Evolutionary conservation across 2,329 filamentous ascomycete species (phyloP).

Genomic region (Gaeumannomyces sp.): DNA sequence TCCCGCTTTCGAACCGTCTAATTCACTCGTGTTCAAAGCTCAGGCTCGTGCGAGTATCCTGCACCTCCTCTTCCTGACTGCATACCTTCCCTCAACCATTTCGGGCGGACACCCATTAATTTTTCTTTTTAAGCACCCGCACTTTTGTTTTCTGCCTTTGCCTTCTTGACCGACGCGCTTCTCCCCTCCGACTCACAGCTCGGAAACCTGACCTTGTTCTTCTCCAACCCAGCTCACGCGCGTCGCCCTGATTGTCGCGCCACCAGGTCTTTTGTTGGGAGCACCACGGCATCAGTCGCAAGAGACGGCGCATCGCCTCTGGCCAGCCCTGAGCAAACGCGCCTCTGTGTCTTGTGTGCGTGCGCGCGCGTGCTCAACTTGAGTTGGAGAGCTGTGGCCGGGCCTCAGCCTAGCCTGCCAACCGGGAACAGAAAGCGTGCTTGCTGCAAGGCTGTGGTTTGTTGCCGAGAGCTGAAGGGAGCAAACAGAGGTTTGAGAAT

Average conservation of each 20-base stretch:
- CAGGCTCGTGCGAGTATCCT: not conserved
- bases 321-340: not conserved
- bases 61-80: not conserved
- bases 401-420: slow-evolving; percentile 10
- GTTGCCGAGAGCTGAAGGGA: slow-evolving; percentile 11
- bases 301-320: not conserved
- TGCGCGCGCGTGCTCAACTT: too few relatives aligned
- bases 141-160: slow-evolving; percentile 7
- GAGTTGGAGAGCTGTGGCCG: slow-evolving; percentile 7
- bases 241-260: not conserved
- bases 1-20: not conserved
- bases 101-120: not conserved
- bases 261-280: not conserved
- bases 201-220: slow-evolving; percentile 1
- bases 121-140: not conserved
- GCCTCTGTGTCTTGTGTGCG: not conserved
- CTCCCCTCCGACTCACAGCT: not conserved
- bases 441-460: slow-evolving; percentile 9
- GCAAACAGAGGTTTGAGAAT: slow-evolving; percentile 19
- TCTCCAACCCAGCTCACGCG: not conserved
- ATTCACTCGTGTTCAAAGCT: slow-evolving; percentile 1
- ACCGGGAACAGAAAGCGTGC: slow-evolving; percentile 6
- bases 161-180: slow-evolving; percentile 1
- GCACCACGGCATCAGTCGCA: not conserved
- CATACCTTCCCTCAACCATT: not conserved